phyloP scores from a whole-genome alignment of 257 asterid species.

The Misopates orontium region DNA sequence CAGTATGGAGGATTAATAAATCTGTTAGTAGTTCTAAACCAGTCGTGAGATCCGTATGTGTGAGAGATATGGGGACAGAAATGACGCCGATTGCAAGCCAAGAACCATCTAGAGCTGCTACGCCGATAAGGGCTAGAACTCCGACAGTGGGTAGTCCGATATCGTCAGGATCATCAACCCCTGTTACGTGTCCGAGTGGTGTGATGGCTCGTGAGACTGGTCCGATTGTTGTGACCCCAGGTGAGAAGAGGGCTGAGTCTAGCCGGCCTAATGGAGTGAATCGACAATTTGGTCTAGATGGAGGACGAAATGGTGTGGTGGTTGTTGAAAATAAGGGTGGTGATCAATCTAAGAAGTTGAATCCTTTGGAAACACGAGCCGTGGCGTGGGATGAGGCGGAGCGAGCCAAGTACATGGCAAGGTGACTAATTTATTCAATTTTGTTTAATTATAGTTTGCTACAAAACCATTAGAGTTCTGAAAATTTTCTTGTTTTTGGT shows the following conservation, averaged over 20 bases:
- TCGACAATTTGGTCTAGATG: conserved; percentile 40
- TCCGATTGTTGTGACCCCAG: conserved; percentile 30
- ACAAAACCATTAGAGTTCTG: not conserved
- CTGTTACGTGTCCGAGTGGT: conserved; percentile 48
- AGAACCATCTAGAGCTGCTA: conserved; percentile 89
- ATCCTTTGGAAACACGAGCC: conserved; percentile 73
- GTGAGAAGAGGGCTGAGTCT: conserved; percentile 37
- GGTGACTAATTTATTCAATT: conserved; percentile 41
- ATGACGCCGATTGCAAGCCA: conserved; percentile 94
- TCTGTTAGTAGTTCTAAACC: conserved; percentile 44
- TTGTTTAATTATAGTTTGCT: not conserved
- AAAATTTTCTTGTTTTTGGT: not conserved
- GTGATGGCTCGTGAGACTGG: conserved; percentile 25
- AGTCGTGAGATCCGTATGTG: conserved; percentile 59
- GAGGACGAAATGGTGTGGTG: conserved; percentile 28
- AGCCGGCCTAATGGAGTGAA: conserved; percentile 33
- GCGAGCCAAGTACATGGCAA: conserved; percentile 86
- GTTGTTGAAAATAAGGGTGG: conserved; percentile 21
- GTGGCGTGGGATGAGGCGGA: conserved; percentile 95
- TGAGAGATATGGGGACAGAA: conserved; percentile 97
- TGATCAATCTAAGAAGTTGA: conserved; percentile 37
- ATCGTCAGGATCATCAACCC: conserved; percentile 62
- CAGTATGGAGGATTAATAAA: conserved; percentile 68
- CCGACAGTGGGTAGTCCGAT: conserved; percentile 65
- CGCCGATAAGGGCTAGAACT: conserved; percentile 69